Base-by-base conservation (phyloP, 768 basidiomycete species). In the Mycena haematopus region DNA sequence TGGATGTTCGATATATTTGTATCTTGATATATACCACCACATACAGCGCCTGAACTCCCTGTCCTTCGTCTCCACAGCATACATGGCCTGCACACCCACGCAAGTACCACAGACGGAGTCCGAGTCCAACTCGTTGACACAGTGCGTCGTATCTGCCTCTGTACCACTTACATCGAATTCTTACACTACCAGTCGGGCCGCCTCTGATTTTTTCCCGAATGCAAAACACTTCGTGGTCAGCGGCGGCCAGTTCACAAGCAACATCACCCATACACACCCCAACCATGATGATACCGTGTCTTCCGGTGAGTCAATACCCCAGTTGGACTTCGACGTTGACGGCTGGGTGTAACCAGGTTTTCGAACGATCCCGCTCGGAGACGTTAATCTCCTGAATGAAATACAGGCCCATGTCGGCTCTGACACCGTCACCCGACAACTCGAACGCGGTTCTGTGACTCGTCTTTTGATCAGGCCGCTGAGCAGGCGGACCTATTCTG, bases 401-500 rank as follows among this genome's bases (percentile, higher is more conserved):
- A 56, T 56, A 56, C 44, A 33, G 14, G 10, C 9, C 2, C n/a
- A 33, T 6, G n/a, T 35, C 29, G 36, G 7, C 10, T 31, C 42
- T 22, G 21, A 21, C 33, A 11, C 25, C 15, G 25, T 45, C 55
- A 33, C 10, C 24, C 24, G 22, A 9, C 29, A 31, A 31, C 9
- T 31, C 8, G 54, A 19, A 45, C 15, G 40, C 6, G 19, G 17
- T 11, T 33, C 55, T 33, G 55, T 56, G 6, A 56, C 45, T 25
- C 44, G 55, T 2, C 42, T 44, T 2, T 22, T 55, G 15, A 56
- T 46, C 29, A 14, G 29, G 31, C 55, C 55, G 14, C 19, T 46
- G 55, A 56, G 53, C n/a, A 40, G 42, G 21, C 55, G 55, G 8
- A 56, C 42, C 44, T 56, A 58, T 50, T 51, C 50, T 14, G 58